These are phyloP conservation scores for Sugiyamaella xylanicola DNA, from an alignment of 1,139 yeast genomes.

Conservation along the genomic window DNA sequence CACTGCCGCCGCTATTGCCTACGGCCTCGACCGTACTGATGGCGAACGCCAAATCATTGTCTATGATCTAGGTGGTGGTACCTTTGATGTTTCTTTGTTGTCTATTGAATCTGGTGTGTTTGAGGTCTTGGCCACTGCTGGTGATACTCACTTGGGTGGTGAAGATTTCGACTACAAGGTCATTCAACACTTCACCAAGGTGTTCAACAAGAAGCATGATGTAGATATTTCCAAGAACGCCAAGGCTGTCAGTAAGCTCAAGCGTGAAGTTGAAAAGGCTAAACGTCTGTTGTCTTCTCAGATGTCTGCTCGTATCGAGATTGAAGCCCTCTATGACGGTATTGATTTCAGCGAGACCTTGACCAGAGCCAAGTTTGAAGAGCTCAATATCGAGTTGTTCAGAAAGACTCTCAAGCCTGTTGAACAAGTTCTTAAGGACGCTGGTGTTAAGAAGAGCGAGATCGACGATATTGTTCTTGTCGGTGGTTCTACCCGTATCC, in stretches of 20 bases:
- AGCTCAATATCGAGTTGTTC: conserved; percentile 82
- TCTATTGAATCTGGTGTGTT: conserved; percentile 77
- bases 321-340: conserved; percentile 94
- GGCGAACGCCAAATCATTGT: conserved; percentile 89
- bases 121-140: conserved; percentile 89
- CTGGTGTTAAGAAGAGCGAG: conserved; percentile 78
- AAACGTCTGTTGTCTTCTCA: conserved; percentile 92
- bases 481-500: conserved; percentile 98
- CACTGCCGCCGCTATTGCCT: conserved; percentile 97
- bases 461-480: conserved; percentile 91
- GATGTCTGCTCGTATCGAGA: conserved; percentile 87
- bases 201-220: conserved; percentile 85
- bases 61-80: conserved; percentile 95
- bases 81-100: conserved; percentile 80
- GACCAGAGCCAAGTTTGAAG: conserved; percentile 95
- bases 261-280: conserved; percentile 96
- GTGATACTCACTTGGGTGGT: conserved; percentile 93
- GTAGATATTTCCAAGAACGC: conserved; percentile 73
- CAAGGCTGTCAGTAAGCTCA: conserved; percentile 84
- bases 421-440: conserved; percentile 87
- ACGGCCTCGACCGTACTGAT: conserved; percentile 89
- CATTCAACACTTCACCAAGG: conserved; percentile 80
- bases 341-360: conserved; percentile 90
- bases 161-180: conserved; percentile 93
- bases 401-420: conserved; percentile 91